Base-by-base conservation (phyloP, 768 basidiomycete species). In the Collybiopsis confluens region DNA sequence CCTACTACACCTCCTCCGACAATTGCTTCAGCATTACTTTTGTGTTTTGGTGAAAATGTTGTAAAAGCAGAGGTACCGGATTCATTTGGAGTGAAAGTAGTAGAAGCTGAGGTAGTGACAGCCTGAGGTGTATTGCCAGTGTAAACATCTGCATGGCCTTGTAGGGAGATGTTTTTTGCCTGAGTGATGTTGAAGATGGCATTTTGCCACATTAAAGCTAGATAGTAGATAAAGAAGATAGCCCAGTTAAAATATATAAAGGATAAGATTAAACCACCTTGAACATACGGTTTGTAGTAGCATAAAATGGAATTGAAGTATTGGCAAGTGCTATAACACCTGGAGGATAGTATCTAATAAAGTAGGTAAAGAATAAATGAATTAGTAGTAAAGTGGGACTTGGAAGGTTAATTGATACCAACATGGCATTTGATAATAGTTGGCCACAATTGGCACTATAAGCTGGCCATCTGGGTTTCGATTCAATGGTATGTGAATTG, bases 301-400 rank as follows among this genome's bases (percentile, higher is more conserved):
- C 79, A 73, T 79, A 83, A 45, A 56, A 68, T 20, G 81, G 81
- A 45, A 83, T 74, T 0, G 66, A 64, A 15, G 62, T 61, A 23
- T 62, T 65, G 8, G 56, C 44, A 1, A 67, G 62, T 6, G 77
- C 60, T 2, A 65, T 57, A 27, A 71, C 61, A 24, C 68, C 65
- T 2, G 64, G 50, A 15, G 80, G 81, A 56, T 76, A 82, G 40
- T 68, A 69, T 15, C 74, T 77, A 30, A 18, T 11, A 7, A 5
- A 7, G n/a, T 27, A 15, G 20, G 23, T n/a, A 9, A 45, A 33
- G 18, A 30, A 18, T n/a, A n/a, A n/a, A n/a, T n/a, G n/a, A n/a
- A n/a, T n/a, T n/a, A n/a, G n/a, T n/a, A n/a, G n/a, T n/a, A n/a
- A n/a, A n/a, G n/a, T n/a, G n/a, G n/a, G n/a, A n/a, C n/a, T n/a